Evolutionary conservation across 2,329 filamentous ascomycete species (phyloP).

Genomic region (Lasiodiplodia hormozganensis): DNA sequence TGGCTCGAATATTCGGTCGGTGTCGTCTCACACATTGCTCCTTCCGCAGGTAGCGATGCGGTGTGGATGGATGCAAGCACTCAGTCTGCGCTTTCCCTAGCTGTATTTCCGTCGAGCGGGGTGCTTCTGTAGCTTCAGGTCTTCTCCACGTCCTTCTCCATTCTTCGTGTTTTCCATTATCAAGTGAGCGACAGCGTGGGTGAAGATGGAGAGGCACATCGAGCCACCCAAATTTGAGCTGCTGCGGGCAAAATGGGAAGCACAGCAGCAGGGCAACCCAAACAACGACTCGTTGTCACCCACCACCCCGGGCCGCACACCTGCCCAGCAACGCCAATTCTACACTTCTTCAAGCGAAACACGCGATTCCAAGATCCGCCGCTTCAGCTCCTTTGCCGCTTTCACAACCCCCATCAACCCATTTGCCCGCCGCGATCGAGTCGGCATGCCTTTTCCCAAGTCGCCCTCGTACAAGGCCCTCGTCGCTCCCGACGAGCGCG

Average conservation of each 20-base stretch:
- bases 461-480: conserved; percentile 11
- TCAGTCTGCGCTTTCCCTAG: not conserved
- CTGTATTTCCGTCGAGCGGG: not conserved
- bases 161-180: not conserved
- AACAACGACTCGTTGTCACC: not conserved
- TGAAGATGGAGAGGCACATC: conserved; percentile 6
- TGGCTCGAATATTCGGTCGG: not conserved
- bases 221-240: conserved; percentile 9
- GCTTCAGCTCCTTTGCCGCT: conserved; percentile 24
- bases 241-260: conserved; percentile 24
- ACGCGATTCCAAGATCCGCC: conserved; percentile 21
- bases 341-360: conserved; percentile 10
- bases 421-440: conserved; percentile 20
- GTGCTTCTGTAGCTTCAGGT: not conserved
- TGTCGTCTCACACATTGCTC: not conserved
- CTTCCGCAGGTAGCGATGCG: not conserved
- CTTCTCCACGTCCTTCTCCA: not conserved
- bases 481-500: conserved; percentile 3
- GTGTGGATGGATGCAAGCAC: not conserved
- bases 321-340: not conserved
- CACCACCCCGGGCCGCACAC: conserved; percentile 11
- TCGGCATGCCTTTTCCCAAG: conserved; percentile 18
- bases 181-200: not conserved
- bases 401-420: conserved; percentile 25
- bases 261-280: conserved; percentile 10